Evolutionary conservation across 1,284 basidiomycete species (phyloP), one percentile per base, ranked within the genome.

Genomic region (Pascua sp.): DNA sequence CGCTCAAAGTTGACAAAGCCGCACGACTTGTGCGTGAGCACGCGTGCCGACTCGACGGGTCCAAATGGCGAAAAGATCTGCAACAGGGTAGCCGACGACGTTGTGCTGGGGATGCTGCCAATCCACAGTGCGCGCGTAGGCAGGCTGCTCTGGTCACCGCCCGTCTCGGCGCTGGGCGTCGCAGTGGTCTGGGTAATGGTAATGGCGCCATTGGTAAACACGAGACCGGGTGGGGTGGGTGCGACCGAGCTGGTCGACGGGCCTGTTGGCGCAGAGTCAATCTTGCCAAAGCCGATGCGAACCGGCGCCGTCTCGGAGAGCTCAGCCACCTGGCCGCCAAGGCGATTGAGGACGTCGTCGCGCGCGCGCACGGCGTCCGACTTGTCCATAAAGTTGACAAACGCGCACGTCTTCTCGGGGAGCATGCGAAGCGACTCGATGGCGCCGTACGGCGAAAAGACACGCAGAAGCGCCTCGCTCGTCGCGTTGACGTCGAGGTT

Each of bases 331-430:
- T 93, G 90, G 5, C 94, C 94, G 42, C 91, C 91, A 42, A 97
- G 84, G 38, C 94, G 87, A 71, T 94, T 96, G 51, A 96, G 82
- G 16, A 98, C 91, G 73, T 98, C 96, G 43, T 98, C 95, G 70
- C 95, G 92, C 8, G 95, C 95, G 56, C 90, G 87, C 59, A 98
- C 87, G 16, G 95, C 96, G 76, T 98, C 95, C 1, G 85, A 83
- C 70, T 91, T 87, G 66, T 96, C 94, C 55, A 96, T 90, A 72
- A 95, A 98, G 77, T 98, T 98, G 76, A 98, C 93, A 75, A 98
- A 98, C 10, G 94, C 95, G 73, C 96, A 98, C 73, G 95, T 93
- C 91, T 98, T 98, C 79, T 98, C 95, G 2, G 93, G 93, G 48
- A 98, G 82, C 68, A 98, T 81, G 63, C 95, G 82, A 72, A 98